Evolutionary conservation across 2,329 filamentous ascomycete genomes (phyloP).

Genomic region (Talaromyces pinophilus): DNA sequence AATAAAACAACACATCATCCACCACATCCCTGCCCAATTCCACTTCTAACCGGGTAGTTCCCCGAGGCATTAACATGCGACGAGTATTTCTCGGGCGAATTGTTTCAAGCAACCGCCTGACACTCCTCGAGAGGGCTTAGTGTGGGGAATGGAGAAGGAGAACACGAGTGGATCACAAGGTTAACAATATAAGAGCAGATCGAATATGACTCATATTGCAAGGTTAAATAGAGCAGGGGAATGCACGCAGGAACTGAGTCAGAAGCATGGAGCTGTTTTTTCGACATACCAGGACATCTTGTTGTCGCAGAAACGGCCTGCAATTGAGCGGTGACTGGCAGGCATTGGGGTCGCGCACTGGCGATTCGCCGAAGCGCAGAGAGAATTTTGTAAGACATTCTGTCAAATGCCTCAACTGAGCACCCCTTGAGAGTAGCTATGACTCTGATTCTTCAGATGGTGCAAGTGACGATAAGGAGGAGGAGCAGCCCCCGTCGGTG

Average conservation of each 20-base stretch:
- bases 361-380: conserved; percentile 15
- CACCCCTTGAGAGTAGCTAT: background rate
- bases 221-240: background rate
- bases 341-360: background rate
- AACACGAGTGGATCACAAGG: conserved; percentile 18
- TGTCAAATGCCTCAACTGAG: background rate
- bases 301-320: background rate
- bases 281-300: conserved; percentile 9
- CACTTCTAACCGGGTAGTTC: background rate
- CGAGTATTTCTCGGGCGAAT: conserved; percentile 18
- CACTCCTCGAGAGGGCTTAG: conserved; percentile 13
- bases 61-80: background rate
- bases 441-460: background rate
- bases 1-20: background rate
- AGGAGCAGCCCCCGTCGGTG: background rate
- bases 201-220: conserved; percentile 1
- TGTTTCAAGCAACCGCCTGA: background rate
- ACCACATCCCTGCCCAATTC: background rate
- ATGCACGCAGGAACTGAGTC: background rate
- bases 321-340: background rate
- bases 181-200: background rate
- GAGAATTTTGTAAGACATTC: conserved; percentile 6
- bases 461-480: background rate
- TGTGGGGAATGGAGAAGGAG: conserved; percentile 19
- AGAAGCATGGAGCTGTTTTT: background rate